These are phyloP conservation scores for Trichocladium uniseriatum DNA, from an alignment of 495 filamentous ascomycete genomes.

Conservation along the genomic window DNA sequence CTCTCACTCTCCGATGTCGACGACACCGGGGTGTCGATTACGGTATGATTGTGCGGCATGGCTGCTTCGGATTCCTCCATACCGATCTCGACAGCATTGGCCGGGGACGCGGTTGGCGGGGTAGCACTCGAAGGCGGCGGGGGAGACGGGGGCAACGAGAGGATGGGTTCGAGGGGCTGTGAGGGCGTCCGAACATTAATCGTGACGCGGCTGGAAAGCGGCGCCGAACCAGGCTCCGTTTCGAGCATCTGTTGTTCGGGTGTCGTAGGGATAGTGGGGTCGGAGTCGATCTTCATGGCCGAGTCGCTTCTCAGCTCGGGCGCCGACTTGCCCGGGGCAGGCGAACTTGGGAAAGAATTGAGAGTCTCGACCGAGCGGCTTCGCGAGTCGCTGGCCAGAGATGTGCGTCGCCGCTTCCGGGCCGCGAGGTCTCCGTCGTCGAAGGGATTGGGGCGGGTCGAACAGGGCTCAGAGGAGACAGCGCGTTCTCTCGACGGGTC, in stretches of 20 bases:
- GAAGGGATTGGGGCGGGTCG: conserved; percentile 48
- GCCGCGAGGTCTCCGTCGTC: conserved; percentile 43
- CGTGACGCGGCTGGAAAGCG: conserved; percentile 42
- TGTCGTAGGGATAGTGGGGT: conserved; percentile 31
- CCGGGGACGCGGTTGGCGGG: conserved; percentile 14
- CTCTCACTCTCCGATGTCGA: conserved; percentile 32
- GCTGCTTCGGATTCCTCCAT: conserved; percentile 36
- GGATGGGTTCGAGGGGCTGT: conserved; percentile 28
- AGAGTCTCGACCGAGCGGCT: conserved; percentile 36
- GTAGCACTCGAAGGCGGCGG: conserved; percentile 21
- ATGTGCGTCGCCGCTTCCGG: conserved; percentile 44
- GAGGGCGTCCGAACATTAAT: conserved; percentile 43
- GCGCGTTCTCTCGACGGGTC: conserved; percentile 48
- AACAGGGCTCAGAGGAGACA: conserved; percentile 50
- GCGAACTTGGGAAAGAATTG: conserved; percentile 20
- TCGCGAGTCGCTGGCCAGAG: conserved; percentile 30
- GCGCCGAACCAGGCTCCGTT: conserved; percentile 20
- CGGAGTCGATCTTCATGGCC: conserved; percentile 35
- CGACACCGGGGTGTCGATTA: conserved; percentile 26
- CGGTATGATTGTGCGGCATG: conserved; percentile 22
- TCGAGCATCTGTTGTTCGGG: conserved; percentile 26
- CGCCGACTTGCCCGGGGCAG: conserved; percentile 14
- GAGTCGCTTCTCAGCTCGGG: conserved; percentile 22
- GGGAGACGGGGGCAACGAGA: conserved; percentile 40
- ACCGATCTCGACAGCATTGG: conserved; percentile 29